Evolutionary conservation across 2,329 filamentous ascomycete species (phyloP).

Genomic region (Gyromitra esculenta): DNA sequence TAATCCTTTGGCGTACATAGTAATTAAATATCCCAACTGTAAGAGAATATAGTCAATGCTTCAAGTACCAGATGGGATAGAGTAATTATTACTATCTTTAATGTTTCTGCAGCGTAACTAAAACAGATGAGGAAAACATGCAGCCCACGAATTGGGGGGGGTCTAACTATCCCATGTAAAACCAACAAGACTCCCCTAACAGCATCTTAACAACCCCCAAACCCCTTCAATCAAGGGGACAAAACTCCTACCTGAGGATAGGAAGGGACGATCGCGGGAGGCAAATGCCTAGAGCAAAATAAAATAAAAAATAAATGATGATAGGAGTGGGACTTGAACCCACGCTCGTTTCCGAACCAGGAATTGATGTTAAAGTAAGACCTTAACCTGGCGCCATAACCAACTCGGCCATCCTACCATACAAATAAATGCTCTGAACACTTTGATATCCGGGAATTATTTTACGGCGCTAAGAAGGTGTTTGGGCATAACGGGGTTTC

Average conservation of each 20-base stretch:
- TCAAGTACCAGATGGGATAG: too few species aligned
- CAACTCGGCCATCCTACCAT: conserved; percentile 55
- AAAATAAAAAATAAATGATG: conserved; percentile 38
- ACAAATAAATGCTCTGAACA: background rate
- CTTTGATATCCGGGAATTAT: background rate
- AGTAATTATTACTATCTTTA: too few species aligned
- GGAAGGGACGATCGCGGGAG: background rate
- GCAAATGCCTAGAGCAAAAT: background rate
- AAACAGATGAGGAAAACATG: too few species aligned
- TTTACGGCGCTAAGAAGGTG: background rate
- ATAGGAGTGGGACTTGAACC: conserved; percentile 54
- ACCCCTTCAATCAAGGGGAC: background rate
- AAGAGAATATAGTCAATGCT: too few species aligned
- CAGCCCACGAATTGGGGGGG: too few species aligned
- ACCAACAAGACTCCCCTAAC: too few species aligned
- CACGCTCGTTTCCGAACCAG: conserved; percentile 55
- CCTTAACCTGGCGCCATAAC: conserved; percentile 55
- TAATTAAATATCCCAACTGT: too few species aligned
- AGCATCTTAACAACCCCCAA: too few species aligned
- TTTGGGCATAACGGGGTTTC: background rate
- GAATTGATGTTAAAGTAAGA: conserved; percentile 51
- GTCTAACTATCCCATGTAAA: too few species aligned
- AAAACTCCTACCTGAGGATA: background rate
- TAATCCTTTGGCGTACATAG: too few species aligned
- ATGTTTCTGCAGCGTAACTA: too few species aligned